These are phyloP conservation scores for Trypanosoma melophagium DNA, from an alignment of 208 protist genomes.

Conservation along the genomic window DNA sequence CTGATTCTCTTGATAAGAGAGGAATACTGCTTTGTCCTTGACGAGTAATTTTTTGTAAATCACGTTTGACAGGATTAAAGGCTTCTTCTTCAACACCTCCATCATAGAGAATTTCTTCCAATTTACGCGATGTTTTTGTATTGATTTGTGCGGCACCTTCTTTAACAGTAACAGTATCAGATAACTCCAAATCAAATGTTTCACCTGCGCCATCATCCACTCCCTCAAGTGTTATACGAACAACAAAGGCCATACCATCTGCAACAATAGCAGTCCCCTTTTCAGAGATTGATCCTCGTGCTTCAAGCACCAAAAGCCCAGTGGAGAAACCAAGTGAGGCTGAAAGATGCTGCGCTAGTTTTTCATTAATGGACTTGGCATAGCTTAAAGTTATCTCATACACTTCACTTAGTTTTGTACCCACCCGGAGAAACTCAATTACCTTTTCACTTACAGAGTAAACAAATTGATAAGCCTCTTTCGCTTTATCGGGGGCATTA, in stretches of 20 bases:
- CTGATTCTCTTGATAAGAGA: constrained; percentile 67
- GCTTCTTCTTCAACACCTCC: constrained; percentile 33
- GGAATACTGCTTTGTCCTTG: constrained; percentile 69
- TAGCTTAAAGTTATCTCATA: constrained; percentile 50
- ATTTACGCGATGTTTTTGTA: constrained; percentile 67
- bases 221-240: constrained; percentile 69
- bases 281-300: constrained; percentile 75
- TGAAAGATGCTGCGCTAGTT: constrained; percentile 45
- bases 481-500: constrained; percentile 54
- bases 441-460: constrained; percentile 75
- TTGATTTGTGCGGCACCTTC: constrained; percentile 61
- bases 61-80: constrained; percentile 25
- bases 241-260: constrained; percentile 85
- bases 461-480: constrained; percentile 76
- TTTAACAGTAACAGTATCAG: constrained; percentile 77
- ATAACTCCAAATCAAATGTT: constrained; percentile 69
- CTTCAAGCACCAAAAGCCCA: constrained; percentile 79
- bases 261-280: constrained; percentile 64
- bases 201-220: constrained; percentile 35
- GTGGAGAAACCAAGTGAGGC: constrained; percentile 83
- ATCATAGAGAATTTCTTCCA: constrained; percentile 79
- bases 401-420: constrained; percentile 57
- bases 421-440: constrained; percentile 55
- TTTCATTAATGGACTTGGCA: constrained; percentile 44
- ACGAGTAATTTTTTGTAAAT: constrained; percentile 76